A percentile compares a stretch with the other conserved stretches of the same genome.
Conservation (phyloP, 371 early-diverging fungal species). For the Gilbertella persicaria region DNA sequence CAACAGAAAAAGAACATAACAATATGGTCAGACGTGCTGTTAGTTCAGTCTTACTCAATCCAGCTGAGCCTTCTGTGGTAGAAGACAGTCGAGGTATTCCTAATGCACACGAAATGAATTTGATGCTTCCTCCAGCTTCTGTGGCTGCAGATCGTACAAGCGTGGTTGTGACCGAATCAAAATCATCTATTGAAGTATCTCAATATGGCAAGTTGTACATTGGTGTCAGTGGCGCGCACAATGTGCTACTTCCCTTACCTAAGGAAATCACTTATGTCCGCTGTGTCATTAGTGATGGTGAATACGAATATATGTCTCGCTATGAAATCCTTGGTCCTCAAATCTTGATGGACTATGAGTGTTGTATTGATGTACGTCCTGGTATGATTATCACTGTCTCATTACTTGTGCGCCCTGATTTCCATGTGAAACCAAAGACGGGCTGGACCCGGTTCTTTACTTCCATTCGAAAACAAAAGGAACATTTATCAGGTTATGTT, state of each 20-base stretch:
- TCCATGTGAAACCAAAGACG: conserved; percentile 40
- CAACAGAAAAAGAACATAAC: conserved; percentile 4
- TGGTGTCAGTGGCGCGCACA: conserved; percentile 33
- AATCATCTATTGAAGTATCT: conserved; percentile 10
- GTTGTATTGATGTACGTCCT: conserved; percentile 39
- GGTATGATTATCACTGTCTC: conserved; percentile 49
- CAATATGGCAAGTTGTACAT: conserved; percentile 36
- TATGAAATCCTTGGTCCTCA: conserved; percentile 36
- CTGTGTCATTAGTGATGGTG: conserved; percentile 40
- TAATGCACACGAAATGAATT: conserved; percentile 25
- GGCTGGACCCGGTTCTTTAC: conserved; percentile 33
- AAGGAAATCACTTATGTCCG: conserved; percentile 42
- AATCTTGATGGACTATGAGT: conserved; percentile 47
- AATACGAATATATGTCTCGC: conserved; percentile 39
- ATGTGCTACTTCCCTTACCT: conserved; percentile 32
- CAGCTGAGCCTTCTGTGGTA: not conserved
- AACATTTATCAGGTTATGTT: conserved; percentile 42
- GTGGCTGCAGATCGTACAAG: not conserved
- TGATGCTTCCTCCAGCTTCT: not conserved
- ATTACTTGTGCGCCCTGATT: conserved; percentile 48
- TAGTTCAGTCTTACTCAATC: not conserved
- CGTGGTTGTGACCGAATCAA: too few species aligned
- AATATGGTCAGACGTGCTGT: conserved; percentile 5
- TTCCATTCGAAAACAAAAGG: conserved; percentile 36
- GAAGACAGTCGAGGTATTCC: conserved; percentile 18